phyloP scores from a whole-genome alignment of 768 basidiomycete species.

The Phylloporus sp. region DNA sequence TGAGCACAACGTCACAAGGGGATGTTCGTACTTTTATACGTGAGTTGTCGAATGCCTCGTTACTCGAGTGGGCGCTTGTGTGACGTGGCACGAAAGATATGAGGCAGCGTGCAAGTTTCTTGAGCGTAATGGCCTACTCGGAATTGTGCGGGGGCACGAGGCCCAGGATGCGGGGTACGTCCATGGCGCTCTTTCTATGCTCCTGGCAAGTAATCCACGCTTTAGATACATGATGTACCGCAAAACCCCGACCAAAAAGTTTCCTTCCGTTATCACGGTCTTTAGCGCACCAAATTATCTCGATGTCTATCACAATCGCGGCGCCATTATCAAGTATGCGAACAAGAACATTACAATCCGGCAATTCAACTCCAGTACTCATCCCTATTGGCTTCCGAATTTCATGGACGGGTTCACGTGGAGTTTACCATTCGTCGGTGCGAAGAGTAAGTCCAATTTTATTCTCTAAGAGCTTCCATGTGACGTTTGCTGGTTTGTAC shows the following conservation, averaged over 20 bases:
- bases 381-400: slow-evolving; percentile 96
- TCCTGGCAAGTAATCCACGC: neutral
- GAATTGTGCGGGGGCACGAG: slow-evolving; percentile 95
- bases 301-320: slow-evolving; percentile 96
- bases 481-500: neutral
- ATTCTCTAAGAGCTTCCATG: neutral
- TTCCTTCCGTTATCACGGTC: slow-evolving; percentile 96
- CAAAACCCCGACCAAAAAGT: slow-evolving; percentile 91
- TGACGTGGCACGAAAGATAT: slow-evolving; percentile 44
- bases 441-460: slow-evolving; percentile 79
- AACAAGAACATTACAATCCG: slow-evolving; percentile 96
- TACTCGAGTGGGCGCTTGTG: neutral
- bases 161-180: slow-evolving; percentile 93
- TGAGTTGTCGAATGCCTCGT: slow-evolving; percentile 45
- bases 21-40: slow-evolving; percentile 93
- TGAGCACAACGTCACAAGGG: slow-evolving; percentile 79
- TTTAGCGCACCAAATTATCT: slow-evolving; percentile 98
- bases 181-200: neutral
- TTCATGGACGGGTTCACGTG: slow-evolving; percentile 99
- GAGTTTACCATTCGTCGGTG: slow-evolving; percentile 96
- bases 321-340: slow-evolving; percentile 94
- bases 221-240: slow-evolving; percentile 87
- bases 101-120: slow-evolving; percentile 94
- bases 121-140: slow-evolving; percentile 83
- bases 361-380: slow-evolving; percentile 73